phyloP scores from a whole-genome alignment of 352 stramenopile genomes.

The Pythium biforme region DNA sequence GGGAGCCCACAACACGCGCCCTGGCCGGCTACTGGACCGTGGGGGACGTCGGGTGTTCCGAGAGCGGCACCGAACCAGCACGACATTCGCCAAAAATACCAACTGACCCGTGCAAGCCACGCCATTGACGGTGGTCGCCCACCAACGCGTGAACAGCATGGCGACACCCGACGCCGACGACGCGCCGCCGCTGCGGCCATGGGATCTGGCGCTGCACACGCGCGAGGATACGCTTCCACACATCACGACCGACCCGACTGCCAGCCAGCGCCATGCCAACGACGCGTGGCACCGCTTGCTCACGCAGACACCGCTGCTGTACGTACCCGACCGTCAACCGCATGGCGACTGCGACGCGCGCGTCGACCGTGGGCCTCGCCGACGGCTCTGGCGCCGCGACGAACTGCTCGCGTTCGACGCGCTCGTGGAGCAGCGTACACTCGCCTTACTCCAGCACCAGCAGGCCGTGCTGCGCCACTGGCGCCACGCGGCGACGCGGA shows the following conservation, averaged over 20 bases:
- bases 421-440: slow-evolving; percentile 36
- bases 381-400: slow-evolving; percentile 42
- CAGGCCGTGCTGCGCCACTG: slow-evolving; percentile 39
- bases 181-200: slow-evolving; percentile 13
- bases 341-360: slow-evolving; percentile 41
- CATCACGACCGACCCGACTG: neutral
- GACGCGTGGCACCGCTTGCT: slow-evolving; percentile 41
- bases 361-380: slow-evolving; percentile 12
- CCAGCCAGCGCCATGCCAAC: slow-evolving; percentile 22
- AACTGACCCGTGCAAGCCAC: too few relatives aligned
- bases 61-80: too few relatives aligned
- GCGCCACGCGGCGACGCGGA: slow-evolving; percentile 34
- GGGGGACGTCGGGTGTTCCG: too few relatives aligned
- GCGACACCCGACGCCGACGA: neutral
- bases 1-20: too few relatives aligned
- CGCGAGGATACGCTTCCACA: slow-evolving; percentile 37
- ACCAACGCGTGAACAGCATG: neutral
- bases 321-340: slow-evolving; percentile 44
- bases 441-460: slow-evolving; percentile 36
- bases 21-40: too few relatives aligned
- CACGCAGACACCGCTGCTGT: slow-evolving; percentile 33
- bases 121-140: neutral
- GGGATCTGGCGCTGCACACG: slow-evolving; percentile 46
- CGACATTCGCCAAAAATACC: neutral
- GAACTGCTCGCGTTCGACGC: slow-evolving; percentile 45